Conservation (phyloP, 2,329 filamentous ascomycete species). For the Cyclaneusma minus region DNA sequence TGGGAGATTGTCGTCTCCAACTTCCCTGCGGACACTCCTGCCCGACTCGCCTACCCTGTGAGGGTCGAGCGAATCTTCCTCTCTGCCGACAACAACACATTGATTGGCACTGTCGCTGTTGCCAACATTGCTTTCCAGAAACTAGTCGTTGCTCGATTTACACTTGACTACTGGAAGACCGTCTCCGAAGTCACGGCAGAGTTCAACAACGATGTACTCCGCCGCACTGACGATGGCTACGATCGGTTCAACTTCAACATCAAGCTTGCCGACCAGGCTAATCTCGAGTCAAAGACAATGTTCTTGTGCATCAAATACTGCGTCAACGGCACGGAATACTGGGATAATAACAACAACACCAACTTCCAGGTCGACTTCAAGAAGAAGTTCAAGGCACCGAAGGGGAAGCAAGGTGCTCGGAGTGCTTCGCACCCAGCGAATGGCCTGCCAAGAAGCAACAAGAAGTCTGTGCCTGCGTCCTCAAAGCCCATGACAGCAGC, state of each 20-base stretch:
- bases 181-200: conserved; percentile 90
- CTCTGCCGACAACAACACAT: conserved; percentile 71
- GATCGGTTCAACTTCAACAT: conserved; percentile 93
- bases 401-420: conserved; percentile 36
- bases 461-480: conserved; percentile 29
- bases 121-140: conserved; percentile 87
- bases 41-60: conserved; percentile 51
- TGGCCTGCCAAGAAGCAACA: conserved; percentile 53
- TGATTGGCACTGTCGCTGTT: conserved; percentile 73
- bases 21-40: conserved; percentile 55
- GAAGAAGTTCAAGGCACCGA: conserved; percentile 55
- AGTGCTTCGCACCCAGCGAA: conserved; percentile 34
- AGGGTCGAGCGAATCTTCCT: conserved; percentile 76
- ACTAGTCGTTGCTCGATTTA: conserved; percentile 80
- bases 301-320: conserved; percentile 83
- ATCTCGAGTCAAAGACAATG: conserved; percentile 83
- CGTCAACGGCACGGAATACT: conserved; percentile 72
- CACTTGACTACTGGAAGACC: conserved; percentile 96
- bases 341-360: conserved; percentile 79
- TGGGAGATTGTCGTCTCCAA: conserved; percentile 82
- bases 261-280: conserved; percentile 78
- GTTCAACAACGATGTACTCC: conserved; percentile 63
- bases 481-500: conserved; percentile 34
- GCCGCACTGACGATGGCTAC: conserved; percentile 50
- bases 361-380: conserved; percentile 94